These are phyloP conservation scores for Lachnellula cervina DNA, from an alignment of 2,329 filamentous ascomycete genomes.

Conservation along the genomic window DNA sequence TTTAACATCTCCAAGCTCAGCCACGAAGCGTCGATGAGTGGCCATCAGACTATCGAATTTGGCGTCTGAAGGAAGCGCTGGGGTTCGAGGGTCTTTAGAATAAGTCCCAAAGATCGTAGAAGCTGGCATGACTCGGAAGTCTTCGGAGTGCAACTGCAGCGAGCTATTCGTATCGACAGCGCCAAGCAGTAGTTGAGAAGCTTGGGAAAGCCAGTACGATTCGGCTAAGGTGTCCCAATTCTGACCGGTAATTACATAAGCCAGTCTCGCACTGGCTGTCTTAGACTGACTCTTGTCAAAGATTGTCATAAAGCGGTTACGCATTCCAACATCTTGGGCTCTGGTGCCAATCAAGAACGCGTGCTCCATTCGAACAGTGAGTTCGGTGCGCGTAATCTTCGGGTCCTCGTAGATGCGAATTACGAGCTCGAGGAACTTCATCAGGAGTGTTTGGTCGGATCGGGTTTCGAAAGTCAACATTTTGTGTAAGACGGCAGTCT, in stretches of 20 bases:
- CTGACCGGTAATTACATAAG: constrained; percentile 84
- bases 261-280: constrained; percentile 80
- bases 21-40: constrained; percentile 76
- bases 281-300: constrained; percentile 95
- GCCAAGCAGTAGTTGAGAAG: constrained; percentile 86
- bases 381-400: constrained; percentile 88
- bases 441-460: constrained; percentile 75
- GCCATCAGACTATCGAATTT: constrained; percentile 75
- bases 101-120: constrained; percentile 71
- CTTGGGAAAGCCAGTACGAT: constrained; percentile 95
- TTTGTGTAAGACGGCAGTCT: constrained; percentile 97
- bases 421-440: constrained; percentile 90
- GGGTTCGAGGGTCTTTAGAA: constrained; percentile 59
- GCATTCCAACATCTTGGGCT: constrained; percentile 92
- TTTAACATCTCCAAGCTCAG: constrained; percentile 79
- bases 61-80: constrained; percentile 71
- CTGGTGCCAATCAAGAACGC: constrained; percentile 94
- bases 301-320: constrained; percentile 92
- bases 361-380: constrained; percentile 96
- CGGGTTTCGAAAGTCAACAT: constrained; percentile 95
- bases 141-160: constrained; percentile 73
- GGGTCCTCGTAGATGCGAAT: constrained; percentile 98
- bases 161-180: constrained; percentile 80
- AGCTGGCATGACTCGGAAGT: constrained; percentile 73
- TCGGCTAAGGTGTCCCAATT: constrained; percentile 96